Conservation (phyloP, 192 early-diverging fungal genomes). For the Rhizophagus clarus region DNA sequence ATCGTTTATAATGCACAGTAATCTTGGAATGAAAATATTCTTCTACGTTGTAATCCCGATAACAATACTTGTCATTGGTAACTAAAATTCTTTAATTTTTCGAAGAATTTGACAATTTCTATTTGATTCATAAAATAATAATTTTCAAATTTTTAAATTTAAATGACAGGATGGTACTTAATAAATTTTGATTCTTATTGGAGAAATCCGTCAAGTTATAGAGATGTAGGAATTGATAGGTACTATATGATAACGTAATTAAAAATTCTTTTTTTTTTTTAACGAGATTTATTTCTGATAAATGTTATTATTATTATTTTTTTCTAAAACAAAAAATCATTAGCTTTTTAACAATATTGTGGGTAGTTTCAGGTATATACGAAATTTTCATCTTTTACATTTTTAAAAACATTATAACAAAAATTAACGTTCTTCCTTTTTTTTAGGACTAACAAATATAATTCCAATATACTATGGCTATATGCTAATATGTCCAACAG, state of each 20-base stretch:
- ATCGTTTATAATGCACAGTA: not conserved
- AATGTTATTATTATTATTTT: not conserved
- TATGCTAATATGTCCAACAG: not conserved
- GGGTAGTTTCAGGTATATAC: not conserved
- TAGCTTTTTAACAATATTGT: not conserved
- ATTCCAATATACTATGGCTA: not conserved
- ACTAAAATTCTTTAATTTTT: no score
- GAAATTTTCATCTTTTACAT: no score
- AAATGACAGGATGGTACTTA: constrained; percentile 2
- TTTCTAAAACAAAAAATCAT: not conserved
- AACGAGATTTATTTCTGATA: not conserved
- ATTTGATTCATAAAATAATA: not conserved
- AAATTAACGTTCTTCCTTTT: not conserved
- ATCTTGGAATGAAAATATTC: not conserved
- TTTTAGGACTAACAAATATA: not conserved
- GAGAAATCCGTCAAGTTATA: not conserved
- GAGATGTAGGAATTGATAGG: not conserved
- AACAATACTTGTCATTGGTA: not conserved
- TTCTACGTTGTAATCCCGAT: not conserved
- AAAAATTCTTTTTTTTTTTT: not conserved
- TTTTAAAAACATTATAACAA: no score
- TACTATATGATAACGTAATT: not conserved
- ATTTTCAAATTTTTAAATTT: not conserved
- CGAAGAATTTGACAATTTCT: not conserved
- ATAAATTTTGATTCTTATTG: not conserved